phyloP scores from a whole-genome alignment of 306 rosid genomes.

The Malus sylvestris region DNA sequence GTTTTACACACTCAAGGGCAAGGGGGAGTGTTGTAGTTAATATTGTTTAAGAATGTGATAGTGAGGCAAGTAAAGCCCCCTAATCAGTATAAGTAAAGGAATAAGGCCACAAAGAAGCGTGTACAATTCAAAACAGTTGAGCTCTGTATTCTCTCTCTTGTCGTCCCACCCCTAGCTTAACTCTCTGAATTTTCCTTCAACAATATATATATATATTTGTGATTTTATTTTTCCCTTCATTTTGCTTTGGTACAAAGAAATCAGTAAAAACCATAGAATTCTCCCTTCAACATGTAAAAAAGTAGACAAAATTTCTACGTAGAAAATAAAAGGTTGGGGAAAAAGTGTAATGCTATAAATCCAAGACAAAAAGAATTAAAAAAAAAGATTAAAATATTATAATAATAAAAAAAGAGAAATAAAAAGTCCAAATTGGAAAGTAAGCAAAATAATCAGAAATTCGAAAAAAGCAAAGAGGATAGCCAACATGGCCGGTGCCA shows the following conservation, averaged over 20 bases:
- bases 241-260: not conserved
- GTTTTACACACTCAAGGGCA: too few species aligned
- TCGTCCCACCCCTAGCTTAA: too few species aligned
- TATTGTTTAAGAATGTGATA: too few species aligned
- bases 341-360: not conserved
- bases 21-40: too few species aligned
- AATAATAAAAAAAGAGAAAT: not conserved
- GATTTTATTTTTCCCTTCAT: too few species aligned
- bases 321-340: not conserved
- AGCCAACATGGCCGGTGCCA: slow-evolving; percentile 52
- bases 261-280: not conserved
- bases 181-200: too few species aligned
- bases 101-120: too few species aligned
- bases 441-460: not conserved
- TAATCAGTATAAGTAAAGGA: too few species aligned
- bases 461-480: slow-evolving; percentile 5
- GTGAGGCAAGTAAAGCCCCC: too few species aligned
- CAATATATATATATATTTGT: too few species aligned
- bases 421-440: not conserved
- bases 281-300: not conserved
- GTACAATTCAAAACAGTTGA: too few species aligned
- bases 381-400: not conserved
- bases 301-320: not conserved
- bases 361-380: not conserved
- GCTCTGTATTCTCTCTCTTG: too few species aligned